A percentile compares a stretch with the other conserved stretches of the same genome.
These are phyloP conservation scores for Eutrema japonicum DNA, from an alignment of 345 rosid species.

Conservation along the genomic window DNA sequence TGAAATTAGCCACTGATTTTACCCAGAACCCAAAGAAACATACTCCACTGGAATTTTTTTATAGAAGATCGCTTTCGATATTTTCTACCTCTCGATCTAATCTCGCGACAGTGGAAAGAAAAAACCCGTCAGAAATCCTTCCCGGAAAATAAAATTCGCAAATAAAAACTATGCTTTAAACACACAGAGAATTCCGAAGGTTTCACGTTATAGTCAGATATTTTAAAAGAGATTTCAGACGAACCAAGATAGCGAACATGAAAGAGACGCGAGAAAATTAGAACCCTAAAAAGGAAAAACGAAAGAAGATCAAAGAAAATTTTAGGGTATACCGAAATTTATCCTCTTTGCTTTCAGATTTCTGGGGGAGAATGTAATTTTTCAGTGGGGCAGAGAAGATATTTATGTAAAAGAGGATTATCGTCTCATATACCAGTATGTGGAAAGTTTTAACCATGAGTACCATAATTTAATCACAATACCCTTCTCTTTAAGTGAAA, in stretches of 20 bases:
- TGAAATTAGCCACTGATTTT: neutral
- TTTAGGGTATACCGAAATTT: conserved; percentile 22
- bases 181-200: neutral
- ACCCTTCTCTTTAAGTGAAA: too few relatives aligned
- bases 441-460: too few relatives aligned
- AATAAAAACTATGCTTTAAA: neutral
- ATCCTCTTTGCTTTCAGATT: neutral
- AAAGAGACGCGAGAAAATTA: neutral
- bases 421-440: too few relatives aligned
- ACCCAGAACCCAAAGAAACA: neutral
- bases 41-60: neutral
- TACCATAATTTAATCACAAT: too few relatives aligned
- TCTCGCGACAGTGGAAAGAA: neutral
- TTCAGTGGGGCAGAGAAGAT: conserved; percentile 8
- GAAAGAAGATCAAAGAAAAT: neutral
- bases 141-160: neutral
- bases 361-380: neutral
- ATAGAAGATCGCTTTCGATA: neutral
- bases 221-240: conserved; percentile 4
- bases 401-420: too few relatives aligned
- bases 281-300: neutral
- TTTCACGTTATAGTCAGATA: conserved; percentile 6
- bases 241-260: neutral
- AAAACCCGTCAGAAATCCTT: too few relatives aligned
- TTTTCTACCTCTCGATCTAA: conserved; percentile 4